These are phyloP conservation scores for Fusarium pseudocircinatum DNA, from an alignment of 2,329 filamentous ascomycete genomes.

Conservation along the genomic window DNA sequence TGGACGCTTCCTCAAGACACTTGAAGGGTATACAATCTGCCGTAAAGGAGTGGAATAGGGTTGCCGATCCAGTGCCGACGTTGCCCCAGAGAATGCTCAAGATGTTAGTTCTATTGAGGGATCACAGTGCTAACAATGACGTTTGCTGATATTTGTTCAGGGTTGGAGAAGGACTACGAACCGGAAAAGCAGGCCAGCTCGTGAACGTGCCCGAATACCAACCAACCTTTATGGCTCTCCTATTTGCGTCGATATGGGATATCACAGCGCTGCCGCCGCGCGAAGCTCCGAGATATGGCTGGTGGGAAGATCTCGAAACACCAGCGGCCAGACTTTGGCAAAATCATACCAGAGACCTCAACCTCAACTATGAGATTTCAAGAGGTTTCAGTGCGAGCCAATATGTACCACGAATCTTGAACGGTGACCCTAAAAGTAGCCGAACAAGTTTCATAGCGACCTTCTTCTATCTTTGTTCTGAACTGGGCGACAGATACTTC, in stretches of 20 bases:
- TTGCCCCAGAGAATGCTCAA: constrained; percentile 56
- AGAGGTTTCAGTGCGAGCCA: constrained; percentile 46
- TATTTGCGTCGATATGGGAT: constrained; percentile 56
- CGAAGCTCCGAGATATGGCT: constrained; percentile 49
- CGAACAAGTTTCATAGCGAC: constrained; percentile 58
- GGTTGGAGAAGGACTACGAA: constrained; percentile 54
- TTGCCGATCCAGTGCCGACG: constrained; percentile 32
- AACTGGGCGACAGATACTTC: constrained; percentile 53
- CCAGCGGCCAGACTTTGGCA: constrained; percentile 50
- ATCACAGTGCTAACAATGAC: neutral
- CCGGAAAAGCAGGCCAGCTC: constrained; percentile 51
- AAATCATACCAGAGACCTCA: constrained; percentile 48
- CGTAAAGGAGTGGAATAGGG: constrained; percentile 35
- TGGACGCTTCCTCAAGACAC: constrained; percentile 56
- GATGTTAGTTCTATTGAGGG: constrained; percentile 16
- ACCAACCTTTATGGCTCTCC: constrained; percentile 56
- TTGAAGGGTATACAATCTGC: constrained; percentile 51
- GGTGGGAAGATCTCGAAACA: constrained; percentile 50
- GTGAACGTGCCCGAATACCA: constrained; percentile 55
- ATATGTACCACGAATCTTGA: constrained; percentile 48
- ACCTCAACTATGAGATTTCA: constrained; percentile 51
- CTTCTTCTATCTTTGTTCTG: constrained; percentile 58
- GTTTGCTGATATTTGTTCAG: constrained; percentile 42
- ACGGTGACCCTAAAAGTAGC: constrained; percentile 51
- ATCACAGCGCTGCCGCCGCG: constrained; percentile 48